Evolutionary conservation across 805 yeast genomes (phyloP).

Genomic region (Tetrapisispora pingtungensis): DNA sequence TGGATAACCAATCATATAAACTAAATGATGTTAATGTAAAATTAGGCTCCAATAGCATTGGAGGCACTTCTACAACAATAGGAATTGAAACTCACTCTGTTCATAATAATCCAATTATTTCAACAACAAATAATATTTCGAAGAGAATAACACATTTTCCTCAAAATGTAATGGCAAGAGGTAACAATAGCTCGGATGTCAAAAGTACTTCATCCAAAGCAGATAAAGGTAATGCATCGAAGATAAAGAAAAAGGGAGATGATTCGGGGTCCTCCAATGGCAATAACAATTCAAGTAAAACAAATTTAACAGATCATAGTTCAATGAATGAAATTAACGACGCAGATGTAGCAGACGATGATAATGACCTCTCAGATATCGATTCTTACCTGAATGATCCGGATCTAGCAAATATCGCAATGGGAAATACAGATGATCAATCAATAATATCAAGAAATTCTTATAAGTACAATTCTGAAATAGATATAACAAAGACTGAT

Average conservation of each 20-base stretch:
- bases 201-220: conserved; percentile 8
- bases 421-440: conserved; percentile 7
- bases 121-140: conserved; percentile 1
- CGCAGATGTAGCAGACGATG: background rate
- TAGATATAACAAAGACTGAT: background rate
- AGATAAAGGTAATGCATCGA: conserved; percentile 3
- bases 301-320: background rate
- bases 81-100: background rate
- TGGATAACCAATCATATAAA: conserved; percentile 5
- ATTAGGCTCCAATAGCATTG: background rate
- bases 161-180: conserved; percentile 13
- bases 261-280: background rate
- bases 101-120: background rate
- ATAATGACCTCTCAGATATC: conserved; percentile 19
- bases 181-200: conserved; percentile 7
- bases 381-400: conserved; percentile 27
- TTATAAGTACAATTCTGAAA: conserved; percentile 1
- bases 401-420: conserved; percentile 18
- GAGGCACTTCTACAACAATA: background rate
- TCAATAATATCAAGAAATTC: background rate
- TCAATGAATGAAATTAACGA: too few relatives aligned
- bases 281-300: background rate
- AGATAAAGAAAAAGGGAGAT: background rate
- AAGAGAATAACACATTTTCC: conserved; percentile 14
- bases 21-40: conserved; percentile 1